phyloP scores from a whole-genome alignment of 805 yeast genomes.

The Kodamaea laetipori region DNA sequence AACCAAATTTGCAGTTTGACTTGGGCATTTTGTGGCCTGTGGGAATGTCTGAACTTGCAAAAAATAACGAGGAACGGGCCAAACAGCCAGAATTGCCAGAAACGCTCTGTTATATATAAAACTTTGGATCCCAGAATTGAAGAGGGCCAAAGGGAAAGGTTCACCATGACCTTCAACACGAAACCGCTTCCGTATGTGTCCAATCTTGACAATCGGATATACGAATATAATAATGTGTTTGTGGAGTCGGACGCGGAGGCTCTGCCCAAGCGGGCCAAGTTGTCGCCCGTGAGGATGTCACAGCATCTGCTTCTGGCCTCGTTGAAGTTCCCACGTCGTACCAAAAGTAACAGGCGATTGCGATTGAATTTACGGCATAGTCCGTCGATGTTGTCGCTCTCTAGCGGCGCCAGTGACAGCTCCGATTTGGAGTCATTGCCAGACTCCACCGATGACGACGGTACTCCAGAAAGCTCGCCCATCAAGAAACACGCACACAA shows the following conservation, averaged over 20 bases:
- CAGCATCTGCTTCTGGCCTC: constrained; percentile 13
- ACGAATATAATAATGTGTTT: constrained; percentile 23
- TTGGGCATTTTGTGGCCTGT: not conserved
- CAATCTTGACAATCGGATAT: constrained; percentile 23
- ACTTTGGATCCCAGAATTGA: not conserved
- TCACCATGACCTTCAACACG: constrained; percentile 18
- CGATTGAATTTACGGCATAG: constrained; percentile 10
- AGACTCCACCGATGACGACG: constrained; percentile 35
- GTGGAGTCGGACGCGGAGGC: not conserved
- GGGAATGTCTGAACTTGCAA: constrained; percentile 1
- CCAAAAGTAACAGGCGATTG: constrained; percentile 5
- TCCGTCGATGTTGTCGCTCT: constrained; percentile 11
- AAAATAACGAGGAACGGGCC: constrained; percentile 8
- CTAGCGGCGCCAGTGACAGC: constrained; percentile 16
- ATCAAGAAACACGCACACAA: constrained; percentile 13
- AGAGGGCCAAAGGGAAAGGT: not conserved
- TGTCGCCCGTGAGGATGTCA: constrained; percentile 5
- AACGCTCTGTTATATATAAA: not conserved
- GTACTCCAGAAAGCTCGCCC: constrained; percentile 24
- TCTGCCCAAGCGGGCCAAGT: constrained; percentile 12
- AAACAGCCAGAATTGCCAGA: constrained; percentile 9
- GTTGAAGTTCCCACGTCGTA: constrained; percentile 1
- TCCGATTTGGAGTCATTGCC: constrained; percentile 43
- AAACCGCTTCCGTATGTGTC: constrained; percentile 27
- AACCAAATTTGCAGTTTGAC: not conserved